Evolutionary conservation across 2,329 filamentous ascomycete genomes (phyloP), one percentile per base, ranked within the genome.

Genomic region (Stachybotrys elegans): DNA sequence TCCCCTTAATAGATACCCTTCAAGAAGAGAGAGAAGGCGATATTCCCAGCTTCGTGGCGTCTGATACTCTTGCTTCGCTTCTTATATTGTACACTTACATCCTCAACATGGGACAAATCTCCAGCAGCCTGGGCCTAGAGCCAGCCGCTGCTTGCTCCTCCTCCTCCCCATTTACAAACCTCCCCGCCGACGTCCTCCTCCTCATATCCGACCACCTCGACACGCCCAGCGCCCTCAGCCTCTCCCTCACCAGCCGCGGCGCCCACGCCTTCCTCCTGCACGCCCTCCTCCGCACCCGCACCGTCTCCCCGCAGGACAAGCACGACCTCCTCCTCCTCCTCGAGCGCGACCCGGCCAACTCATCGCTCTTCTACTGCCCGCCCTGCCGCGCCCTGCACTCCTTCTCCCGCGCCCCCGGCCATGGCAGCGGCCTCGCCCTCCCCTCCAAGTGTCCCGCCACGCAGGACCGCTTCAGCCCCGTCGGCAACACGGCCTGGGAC

Each of bases 201-300:
- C 40, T 52, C 6, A 43, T 55, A 16, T 46, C 40, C 29, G 52
- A 55, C 41, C 43, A 54, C 17, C 46, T 55, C 20, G 48, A 53
- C 13, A 40, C 40, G 8, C 36, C 51, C 13, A 38, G 44, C 21
- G 6, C 45, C 4, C 47, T 51, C n/a, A 40, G 44, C 31, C 42
- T 55, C 13, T 47, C 51, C 4, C 48, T 54, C 29, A 27, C 50
- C 27, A 53, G 50, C 40, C 42, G 44, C 23, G 43, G 43, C 32
- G 31, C 46, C 1, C 50, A 48, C 36, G 31, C 40, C 3, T n/a
- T n/a, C n/a, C 31, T 34, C 31, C 34, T 51, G 7, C 39, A 43
- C 35, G 38, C 46, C 6, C 11, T 34, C 22, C 25, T 37, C 17
- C 39, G 31, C 31, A 13, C 14, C 13, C 31, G n/a, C 8, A 35